These are phyloP conservation scores for Metschnikowia reukaufii DNA, from an alignment of 805 yeast species.

Conservation along the genomic window DNA sequence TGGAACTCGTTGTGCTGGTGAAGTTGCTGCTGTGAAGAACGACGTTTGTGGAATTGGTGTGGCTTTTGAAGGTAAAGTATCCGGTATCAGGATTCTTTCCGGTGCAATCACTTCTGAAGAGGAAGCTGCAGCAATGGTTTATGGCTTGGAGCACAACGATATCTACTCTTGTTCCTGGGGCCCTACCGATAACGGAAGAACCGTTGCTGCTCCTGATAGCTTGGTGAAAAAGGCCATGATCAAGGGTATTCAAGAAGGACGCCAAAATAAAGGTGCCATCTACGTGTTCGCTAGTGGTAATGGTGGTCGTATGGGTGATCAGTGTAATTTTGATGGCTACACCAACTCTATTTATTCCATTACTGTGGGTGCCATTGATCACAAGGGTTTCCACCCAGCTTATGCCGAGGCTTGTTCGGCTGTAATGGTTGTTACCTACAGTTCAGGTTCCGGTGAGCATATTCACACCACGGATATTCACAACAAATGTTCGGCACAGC, in stretches of 20 bases:
- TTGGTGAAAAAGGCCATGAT: constrained; percentile 78
- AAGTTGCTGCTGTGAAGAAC: constrained; percentile 87
- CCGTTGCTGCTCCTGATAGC: constrained; percentile 81
- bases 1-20: constrained; percentile 98
- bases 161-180: constrained; percentile 99
- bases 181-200: constrained; percentile 87
- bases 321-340: constrained; percentile 96
- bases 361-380: constrained; percentile 92
- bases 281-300: constrained; percentile 97
- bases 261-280: constrained; percentile 76
- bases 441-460: constrained; percentile 86
- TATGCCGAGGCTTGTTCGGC: constrained; percentile 95
- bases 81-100: constrained; percentile 87
- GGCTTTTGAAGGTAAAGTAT: constrained; percentile 81
- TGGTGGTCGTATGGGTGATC: constrained; percentile 80
- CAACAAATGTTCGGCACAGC: constrained; percentile 64
- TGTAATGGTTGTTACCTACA: constrained; percentile 88
- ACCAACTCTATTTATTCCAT: constrained; percentile 93
- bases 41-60: constrained; percentile 94
- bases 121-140: constrained; percentile 86
- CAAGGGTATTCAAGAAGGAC: constrained; percentile 82
- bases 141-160: constrained; percentile 80
- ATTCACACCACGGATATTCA: constrained; percentile 85
- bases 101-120: constrained; percentile 79
- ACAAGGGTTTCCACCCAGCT: constrained; percentile 79